A percentile compares a stretch with the other conserved stretches of the same genome.
Evolutionary conservation across 2,329 filamentous ascomycete species (phyloP).

Genomic region (Dothistroma septosporum): DNA sequence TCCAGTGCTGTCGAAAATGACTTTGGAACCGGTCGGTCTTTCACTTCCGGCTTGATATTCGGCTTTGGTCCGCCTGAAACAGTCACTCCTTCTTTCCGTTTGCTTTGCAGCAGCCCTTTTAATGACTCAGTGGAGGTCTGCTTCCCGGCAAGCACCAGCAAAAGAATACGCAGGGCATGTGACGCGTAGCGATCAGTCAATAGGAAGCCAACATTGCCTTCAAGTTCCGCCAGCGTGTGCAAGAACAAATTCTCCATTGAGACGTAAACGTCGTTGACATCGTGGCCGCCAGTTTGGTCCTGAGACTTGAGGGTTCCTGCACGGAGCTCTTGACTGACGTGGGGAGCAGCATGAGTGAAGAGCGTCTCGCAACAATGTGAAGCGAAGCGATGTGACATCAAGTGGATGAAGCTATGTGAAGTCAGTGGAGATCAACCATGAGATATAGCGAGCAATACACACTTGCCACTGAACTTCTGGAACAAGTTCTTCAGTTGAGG

Average conservation of each 20-base stretch:
- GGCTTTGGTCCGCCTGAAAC: slow-evolving; percentile 52
- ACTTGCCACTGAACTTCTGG: slow-evolving; percentile 75
- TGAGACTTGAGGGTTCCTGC: slow-evolving; percentile 39
- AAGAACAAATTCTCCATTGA: slow-evolving; percentile 85
- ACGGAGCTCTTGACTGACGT: slow-evolving; percentile 68
- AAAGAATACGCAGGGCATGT: slow-evolving; percentile 78
- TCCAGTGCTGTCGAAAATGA: slow-evolving; percentile 73
- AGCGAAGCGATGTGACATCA: slow-evolving; percentile 93
- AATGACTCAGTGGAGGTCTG: slow-evolving; percentile 67
- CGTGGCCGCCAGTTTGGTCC: slow-evolving; percentile 41
- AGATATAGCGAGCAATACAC: slow-evolving; percentile 28
- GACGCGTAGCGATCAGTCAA: slow-evolving; percentile 88
- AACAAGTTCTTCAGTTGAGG: slow-evolving; percentile 84
- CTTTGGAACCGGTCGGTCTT: slow-evolving; percentile 60
- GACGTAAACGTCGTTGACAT: slow-evolving; percentile 50
- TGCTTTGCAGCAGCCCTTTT: slow-evolving; percentile 78
- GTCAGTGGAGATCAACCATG: background rate
- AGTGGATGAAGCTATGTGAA: slow-evolving; percentile 63
- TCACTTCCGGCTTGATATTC: slow-evolving; percentile 42
- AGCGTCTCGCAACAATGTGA: slow-evolving; percentile 96
- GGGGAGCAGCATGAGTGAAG: slow-evolving; percentile 75
- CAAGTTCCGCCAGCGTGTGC: slow-evolving; percentile 78
- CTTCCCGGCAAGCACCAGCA: slow-evolving; percentile 79
- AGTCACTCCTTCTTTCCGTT: slow-evolving; percentile 80
- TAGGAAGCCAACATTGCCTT: slow-evolving; percentile 75